Conservation (phyloP, 208 protist genomes). For the Crithidia fasciculata region DNA sequence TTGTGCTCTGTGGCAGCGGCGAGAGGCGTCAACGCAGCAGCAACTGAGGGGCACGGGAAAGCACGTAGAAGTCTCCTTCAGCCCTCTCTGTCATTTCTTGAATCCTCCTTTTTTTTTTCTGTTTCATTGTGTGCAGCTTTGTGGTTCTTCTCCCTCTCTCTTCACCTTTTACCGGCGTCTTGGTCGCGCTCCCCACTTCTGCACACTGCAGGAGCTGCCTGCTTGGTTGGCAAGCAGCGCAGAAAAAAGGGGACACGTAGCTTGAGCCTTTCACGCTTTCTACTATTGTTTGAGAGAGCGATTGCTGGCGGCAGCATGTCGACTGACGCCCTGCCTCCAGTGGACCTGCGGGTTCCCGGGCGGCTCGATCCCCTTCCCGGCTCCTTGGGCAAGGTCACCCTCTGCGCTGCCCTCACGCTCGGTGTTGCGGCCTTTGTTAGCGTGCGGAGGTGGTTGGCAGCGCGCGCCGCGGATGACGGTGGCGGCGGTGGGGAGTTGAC, state of each 20-base stretch:
- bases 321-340: background rate
- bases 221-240: too few species aligned
- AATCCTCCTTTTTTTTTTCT: background rate
- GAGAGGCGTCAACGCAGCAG: too few species aligned
- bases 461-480: conserved; percentile 5
- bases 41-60: too few species aligned
- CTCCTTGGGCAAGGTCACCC: conserved; percentile 28
- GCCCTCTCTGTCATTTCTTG: too few species aligned
- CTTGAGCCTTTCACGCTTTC: too few species aligned
- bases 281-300: too few species aligned
- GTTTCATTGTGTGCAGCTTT: background rate
- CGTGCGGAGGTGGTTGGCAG: conserved; percentile 24
- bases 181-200: too few species aligned
- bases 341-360: conserved; percentile 5
- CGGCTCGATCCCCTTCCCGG: conserved; percentile 31
- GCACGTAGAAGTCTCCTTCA: too few species aligned
- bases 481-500: background rate
- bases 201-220: too few species aligned
- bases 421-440: conserved; percentile 30
- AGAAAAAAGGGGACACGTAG: background rate
- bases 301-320: background rate
- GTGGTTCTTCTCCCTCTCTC: too few species aligned
- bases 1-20: too few species aligned
- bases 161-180: too few species aligned
- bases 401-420: conserved; percentile 30